phyloP scores from a whole-genome alignment of 2,329 filamentous ascomycete genomes.

The Monilinia vaccinii-corymbosi region DNA sequence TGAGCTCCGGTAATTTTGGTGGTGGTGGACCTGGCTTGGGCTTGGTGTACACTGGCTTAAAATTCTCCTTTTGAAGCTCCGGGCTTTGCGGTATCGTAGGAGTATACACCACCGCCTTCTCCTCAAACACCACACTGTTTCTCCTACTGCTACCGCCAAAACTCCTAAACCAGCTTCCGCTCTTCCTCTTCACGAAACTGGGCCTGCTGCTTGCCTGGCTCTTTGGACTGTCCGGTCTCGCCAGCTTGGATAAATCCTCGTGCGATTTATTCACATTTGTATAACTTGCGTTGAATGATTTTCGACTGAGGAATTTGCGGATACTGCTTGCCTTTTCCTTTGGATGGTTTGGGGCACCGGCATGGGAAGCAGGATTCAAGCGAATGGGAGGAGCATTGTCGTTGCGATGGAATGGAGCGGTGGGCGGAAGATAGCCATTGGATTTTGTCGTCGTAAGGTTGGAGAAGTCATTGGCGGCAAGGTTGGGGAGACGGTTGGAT shows the following conservation, averaged over 20 bases:
- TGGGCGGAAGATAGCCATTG: background rate
- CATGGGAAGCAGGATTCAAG: background rate
- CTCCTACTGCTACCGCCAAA: slow-evolving; percentile 21
- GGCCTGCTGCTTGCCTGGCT: slow-evolving; percentile 21
- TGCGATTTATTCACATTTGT: slow-evolving; percentile 22
- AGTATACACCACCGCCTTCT: background rate
- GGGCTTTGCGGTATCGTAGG: slow-evolving; percentile 7
- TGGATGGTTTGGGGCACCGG: slow-evolving; percentile 16
- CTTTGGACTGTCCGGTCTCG: slow-evolving; percentile 25
- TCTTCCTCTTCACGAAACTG: slow-evolving; percentile 22
- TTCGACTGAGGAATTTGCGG: slow-evolving; percentile 31
- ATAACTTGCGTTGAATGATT: slow-evolving; percentile 29
- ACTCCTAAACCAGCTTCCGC: slow-evolving; percentile 27
- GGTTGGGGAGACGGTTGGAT: background rate
- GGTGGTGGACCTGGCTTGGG: slow-evolving; percentile 25
- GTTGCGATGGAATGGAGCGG: background rate
- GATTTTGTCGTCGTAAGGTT: background rate
- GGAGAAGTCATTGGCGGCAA: background rate
- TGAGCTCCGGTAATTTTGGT: slow-evolving; percentile 29
- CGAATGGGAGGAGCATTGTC: background rate
- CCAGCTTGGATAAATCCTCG: slow-evolving; percentile 23
- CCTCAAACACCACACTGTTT: slow-evolving; percentile 21
- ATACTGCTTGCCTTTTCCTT: slow-evolving; percentile 30
- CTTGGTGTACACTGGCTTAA: slow-evolving; percentile 14
- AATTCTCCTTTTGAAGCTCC: slow-evolving; percentile 13